phyloP scores from a whole-genome alignment of 148 eudicot genomes.

The Nyssa sinensis region DNA sequence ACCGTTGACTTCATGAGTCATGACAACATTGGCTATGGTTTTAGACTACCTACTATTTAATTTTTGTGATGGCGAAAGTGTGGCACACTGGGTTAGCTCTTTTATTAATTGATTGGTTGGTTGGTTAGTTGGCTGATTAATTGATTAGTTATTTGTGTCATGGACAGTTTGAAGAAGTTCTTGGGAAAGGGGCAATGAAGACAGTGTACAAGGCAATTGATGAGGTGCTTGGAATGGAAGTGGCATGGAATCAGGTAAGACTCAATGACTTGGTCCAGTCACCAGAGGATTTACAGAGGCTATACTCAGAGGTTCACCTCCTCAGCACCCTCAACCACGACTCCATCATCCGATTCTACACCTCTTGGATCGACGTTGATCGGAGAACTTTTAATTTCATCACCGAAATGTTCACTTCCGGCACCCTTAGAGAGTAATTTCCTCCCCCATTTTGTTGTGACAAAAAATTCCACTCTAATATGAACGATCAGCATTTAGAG shows the following conservation, averaged over 20 bases:
- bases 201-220: slow-evolving; percentile 42
- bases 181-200: slow-evolving; percentile 42
- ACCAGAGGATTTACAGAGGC: slow-evolving; percentile 37
- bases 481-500: neutral
- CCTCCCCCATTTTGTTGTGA: slow-evolving; percentile 2
- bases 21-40: too few relatives aligned
- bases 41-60: neutral
- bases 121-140: neutral
- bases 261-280: slow-evolving; percentile 43
- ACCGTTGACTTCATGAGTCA: too few relatives aligned
- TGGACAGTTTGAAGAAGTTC: slow-evolving; percentile 29
- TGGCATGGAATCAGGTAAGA: slow-evolving; percentile 48
- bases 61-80: too few relatives aligned
- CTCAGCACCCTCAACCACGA: slow-evolving; percentile 44
- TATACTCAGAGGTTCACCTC: slow-evolving; percentile 52
- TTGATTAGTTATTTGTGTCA: slow-evolving; percentile 8
- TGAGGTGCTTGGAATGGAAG: slow-evolving; percentile 49
- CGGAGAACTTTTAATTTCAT: slow-evolving; percentile 47
- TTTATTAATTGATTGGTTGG: neutral
- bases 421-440: slow-evolving; percentile 48
- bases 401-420: slow-evolving; percentile 55
- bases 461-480: neutral
- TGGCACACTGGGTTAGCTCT: neutral
- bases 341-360: slow-evolving; percentile 44
- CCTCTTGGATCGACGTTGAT: slow-evolving; percentile 50